A percentile compares a stretch with the other conserved stretches of the same genome.
phyloP scores from a whole-genome alignment of 2,329 filamentous ascomycete species.

The Fusarium sp. region DNA sequence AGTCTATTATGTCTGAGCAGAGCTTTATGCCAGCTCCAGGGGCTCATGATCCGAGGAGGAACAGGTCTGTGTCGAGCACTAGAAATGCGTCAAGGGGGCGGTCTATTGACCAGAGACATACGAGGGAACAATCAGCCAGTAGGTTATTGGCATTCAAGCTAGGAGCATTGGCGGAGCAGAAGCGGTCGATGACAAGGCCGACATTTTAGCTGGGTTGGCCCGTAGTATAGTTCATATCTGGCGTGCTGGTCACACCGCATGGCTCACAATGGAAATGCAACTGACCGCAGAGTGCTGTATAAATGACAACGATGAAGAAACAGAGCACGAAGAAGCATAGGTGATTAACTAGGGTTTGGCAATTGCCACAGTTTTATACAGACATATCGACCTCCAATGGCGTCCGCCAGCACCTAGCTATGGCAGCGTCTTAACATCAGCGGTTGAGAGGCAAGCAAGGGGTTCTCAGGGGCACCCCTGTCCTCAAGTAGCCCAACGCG shows the following conservation, averaged over 20 bases:
- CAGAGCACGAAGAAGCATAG: no score
- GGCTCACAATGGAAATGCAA: no score
- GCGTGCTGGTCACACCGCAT: not conserved
- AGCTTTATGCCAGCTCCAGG: constrained; percentile 4
- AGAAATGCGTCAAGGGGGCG: constrained; percentile 13
- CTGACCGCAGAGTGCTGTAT: no score
- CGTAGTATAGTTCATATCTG: not conserved
- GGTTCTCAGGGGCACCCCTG: no score
- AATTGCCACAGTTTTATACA: no score
- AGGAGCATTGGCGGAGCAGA: constrained; percentile 24
- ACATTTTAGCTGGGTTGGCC: constrained; percentile 4
- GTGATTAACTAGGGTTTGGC: no score
- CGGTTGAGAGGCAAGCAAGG: no score
- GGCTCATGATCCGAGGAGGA: constrained; percentile 1
- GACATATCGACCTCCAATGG: no score
- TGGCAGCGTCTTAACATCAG: no score
- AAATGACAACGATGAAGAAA: no score
- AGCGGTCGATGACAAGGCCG: not conserved
- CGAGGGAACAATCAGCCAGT: constrained; percentile 19
- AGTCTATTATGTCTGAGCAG: constrained; percentile 5
- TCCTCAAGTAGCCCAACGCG: no score
- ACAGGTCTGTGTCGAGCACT: constrained; percentile 7
- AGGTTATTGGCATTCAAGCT: constrained; percentile 33
- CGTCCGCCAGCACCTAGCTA: no score
- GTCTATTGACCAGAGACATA: not conserved